Conservation (phyloP, 768 basidiomycete species). For the Suillus plorans region DNA sequence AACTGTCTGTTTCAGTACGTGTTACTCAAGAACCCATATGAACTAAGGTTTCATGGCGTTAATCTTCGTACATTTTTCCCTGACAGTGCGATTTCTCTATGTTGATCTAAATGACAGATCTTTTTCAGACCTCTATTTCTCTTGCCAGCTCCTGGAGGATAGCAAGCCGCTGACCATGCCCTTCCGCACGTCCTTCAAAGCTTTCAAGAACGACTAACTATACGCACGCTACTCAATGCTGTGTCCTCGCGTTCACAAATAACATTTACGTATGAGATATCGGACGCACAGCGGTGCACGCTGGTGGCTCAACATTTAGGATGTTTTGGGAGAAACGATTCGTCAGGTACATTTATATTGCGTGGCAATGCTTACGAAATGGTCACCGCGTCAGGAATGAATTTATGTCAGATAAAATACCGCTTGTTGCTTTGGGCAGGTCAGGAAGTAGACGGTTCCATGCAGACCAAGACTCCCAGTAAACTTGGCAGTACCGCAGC, state of each 20-base stretch:
- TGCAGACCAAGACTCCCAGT: conserved; percentile 83
- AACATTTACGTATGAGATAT: conserved; percentile 98
- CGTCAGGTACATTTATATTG: conserved; percentile 16
- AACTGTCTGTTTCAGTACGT: conserved; percentile 63
- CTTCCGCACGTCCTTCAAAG: conserved; percentile 89
- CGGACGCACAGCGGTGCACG: conserved; percentile 71
- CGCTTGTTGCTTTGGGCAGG: conserved; percentile 81
- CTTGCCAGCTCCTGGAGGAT: conserved; percentile 88
- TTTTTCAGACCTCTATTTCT: conserved; percentile 91
- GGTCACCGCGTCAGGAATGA: conserved; percentile 51
- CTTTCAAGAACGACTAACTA: conserved; percentile 75
- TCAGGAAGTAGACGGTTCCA: conserved; percentile 81
- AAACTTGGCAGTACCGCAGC: conserved; percentile 51
- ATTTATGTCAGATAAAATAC: conserved; percentile 85
- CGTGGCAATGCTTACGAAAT: neutral
- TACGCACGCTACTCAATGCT: conserved; percentile 52
- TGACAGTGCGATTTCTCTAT: conserved; percentile 16
- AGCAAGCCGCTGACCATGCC: conserved; percentile 92
- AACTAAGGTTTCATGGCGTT: conserved; percentile 83
- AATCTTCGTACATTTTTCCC: conserved; percentile 55
- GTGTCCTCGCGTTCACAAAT: conserved; percentile 63
- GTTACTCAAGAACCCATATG: conserved; percentile 70
- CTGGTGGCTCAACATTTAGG: conserved; percentile 89
- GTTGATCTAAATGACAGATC: conserved; percentile 52
- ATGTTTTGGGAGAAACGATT: conserved; percentile 94